Conservation (phyloP, 2,329 filamentous ascomycete species). For the Aspergillus flavus region DNA sequence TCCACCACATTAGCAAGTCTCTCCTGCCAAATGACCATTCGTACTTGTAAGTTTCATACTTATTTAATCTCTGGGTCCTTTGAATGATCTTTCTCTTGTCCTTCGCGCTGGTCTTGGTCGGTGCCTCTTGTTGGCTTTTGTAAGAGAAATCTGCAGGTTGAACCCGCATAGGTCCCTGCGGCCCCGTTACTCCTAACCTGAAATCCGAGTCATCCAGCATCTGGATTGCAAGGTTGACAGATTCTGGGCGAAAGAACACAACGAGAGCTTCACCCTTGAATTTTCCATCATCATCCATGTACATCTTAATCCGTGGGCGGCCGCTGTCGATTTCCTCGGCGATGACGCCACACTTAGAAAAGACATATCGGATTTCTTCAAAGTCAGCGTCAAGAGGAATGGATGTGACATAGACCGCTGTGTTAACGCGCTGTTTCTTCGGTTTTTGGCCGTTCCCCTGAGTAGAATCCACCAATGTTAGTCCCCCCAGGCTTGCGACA, state of each 20-base stretch:
- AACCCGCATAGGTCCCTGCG: conserved; percentile 71
- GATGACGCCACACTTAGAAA: conserved; percentile 88
- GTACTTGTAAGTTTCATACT: conserved; percentile 40
- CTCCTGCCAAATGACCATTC: background rate
- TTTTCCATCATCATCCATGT: conserved; percentile 74
- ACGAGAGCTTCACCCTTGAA: conserved; percentile 95
- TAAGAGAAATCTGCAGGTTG: conserved; percentile 86
- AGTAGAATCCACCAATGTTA: background rate
- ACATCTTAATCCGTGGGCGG: conserved; percentile 88
- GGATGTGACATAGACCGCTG: conserved; percentile 87
- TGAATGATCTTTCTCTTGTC: conserved; percentile 90
- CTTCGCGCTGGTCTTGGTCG: conserved; percentile 56
- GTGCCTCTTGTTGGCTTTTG: conserved; percentile 78
- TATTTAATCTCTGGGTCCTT: conserved; percentile 85
- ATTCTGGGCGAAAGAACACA: conserved; percentile 93
- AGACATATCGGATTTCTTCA: conserved; percentile 79
- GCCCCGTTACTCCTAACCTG: conserved; percentile 60
- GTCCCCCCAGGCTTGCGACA: background rate
- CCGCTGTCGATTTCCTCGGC: conserved; percentile 92
- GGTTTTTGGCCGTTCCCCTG: conserved; percentile 38
- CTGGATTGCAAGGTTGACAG: conserved; percentile 68
- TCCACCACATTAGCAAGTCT: conserved; percentile 19
- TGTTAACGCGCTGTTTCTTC: conserved; percentile 66
- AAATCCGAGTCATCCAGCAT: conserved; percentile 67
- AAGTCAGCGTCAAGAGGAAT: conserved; percentile 77